These are phyloP conservation scores for Neurospora crassa DNA, from an alignment of 2,329 filamentous ascomycete genomes.

Conservation along the genomic window DNA sequence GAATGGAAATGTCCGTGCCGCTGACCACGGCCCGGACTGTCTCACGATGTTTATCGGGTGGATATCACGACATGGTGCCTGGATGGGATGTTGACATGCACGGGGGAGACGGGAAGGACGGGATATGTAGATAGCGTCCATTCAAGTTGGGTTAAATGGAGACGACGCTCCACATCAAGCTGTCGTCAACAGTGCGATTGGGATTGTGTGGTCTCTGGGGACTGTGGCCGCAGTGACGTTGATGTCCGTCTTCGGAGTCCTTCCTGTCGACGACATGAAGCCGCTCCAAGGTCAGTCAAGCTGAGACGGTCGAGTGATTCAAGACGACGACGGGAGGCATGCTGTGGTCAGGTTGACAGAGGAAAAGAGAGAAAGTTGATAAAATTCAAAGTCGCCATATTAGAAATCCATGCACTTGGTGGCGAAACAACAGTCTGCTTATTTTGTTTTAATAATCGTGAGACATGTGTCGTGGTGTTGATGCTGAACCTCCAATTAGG, in stretches of 20 bases:
- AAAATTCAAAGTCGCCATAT: not conserved
- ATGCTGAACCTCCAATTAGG: not conserved
- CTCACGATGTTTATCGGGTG: not conserved
- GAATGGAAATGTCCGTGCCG: not conserved
- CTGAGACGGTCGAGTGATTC: not conserved
- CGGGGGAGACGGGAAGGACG: not conserved
- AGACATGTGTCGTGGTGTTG: not conserved
- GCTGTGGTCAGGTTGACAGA: not conserved
- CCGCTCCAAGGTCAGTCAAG: not conserved
- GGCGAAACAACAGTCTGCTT: not conserved
- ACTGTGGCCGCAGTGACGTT: not conserved
- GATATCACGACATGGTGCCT: not conserved
- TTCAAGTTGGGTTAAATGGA: not conserved
- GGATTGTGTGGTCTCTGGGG: not conserved
- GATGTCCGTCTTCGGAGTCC: not conserved
- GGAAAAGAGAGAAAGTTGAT: not conserved
- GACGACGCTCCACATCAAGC: not conserved
- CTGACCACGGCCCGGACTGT: not conserved
- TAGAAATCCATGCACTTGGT: not conserved
- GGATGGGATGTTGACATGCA: not conserved
- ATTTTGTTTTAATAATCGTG: not conserved
- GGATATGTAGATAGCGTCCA: not conserved
- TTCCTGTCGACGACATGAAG: not conserved
- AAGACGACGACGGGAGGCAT: not conserved
- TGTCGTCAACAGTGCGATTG: not conserved